Evolutionary conservation across 768 basidiomycete species (phyloP), one percentile per base, ranked within the genome.

Genomic region (Naganishia friedmannii): DNA sequence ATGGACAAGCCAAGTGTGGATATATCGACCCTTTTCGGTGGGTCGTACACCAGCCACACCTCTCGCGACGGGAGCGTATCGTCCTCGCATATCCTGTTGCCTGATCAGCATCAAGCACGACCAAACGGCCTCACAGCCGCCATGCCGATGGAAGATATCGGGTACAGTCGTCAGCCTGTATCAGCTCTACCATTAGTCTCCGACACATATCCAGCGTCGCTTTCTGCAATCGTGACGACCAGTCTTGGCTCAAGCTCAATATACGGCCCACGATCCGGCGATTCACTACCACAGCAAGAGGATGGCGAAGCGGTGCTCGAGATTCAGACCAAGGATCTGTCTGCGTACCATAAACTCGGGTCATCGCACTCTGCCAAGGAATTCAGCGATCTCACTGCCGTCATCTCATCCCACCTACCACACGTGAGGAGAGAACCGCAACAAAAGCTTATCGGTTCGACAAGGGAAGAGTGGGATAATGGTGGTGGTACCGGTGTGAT

Each of bases 1-100:
- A 9, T 58, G 32, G 21, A 10, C 9, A 58, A 37, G 21, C 32
- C 57, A 23, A 37, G 21, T 23, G 57, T 37, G 29, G 34, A 58
- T 58, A 58, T 58, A n/a, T 32, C 57, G 34, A 58, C 57, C 32
- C 57, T 58, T 58, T 58, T 58, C 23, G 57, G 54, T 5, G 54
- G 57, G 12, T 58, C 21, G 10, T 23, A 58, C 28, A 39, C 3
- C 21, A 15, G 9, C 12, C n/a, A 23, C 15, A 8, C 54, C 32
- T 19, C 54, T 7, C 29, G 28, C 8, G 29, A 34, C 15, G 26
- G 19, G 15, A 31, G 54, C 19, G 28, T 31, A 3, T 51, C 48
- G 15, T 51, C 48, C n/a, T 51, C 48, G 23, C 48, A 51, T 6
- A 51, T 26, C 19, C 48, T 51, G 48, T 21, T 51, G n/a, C 48